phyloP scores from a whole-genome alignment of 768 basidiomycete species.

The Lyophyllum shimeji region DNA sequence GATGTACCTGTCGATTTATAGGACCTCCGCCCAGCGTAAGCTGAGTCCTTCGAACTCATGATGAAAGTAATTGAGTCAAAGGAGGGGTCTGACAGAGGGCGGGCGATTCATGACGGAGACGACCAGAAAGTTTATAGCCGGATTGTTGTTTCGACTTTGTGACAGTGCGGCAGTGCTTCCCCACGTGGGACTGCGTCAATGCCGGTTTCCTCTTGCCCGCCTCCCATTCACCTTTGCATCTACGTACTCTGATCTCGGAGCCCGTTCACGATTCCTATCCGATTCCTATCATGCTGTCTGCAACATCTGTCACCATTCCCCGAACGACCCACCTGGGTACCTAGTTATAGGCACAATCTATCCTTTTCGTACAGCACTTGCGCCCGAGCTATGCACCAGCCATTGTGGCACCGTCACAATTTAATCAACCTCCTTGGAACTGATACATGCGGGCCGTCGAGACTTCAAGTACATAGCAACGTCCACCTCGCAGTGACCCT shows the following conservation, averaged over 20 bases:
- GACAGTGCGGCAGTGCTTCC: constrained; percentile 3
- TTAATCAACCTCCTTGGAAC: neutral
- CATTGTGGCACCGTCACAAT: neutral
- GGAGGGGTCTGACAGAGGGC: neutral
- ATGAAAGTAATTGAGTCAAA: neutral
- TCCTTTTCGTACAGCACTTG: neutral
- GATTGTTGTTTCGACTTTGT: constrained; percentile 16
- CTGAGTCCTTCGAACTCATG: constrained; percentile 14
- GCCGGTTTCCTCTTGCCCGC: neutral
- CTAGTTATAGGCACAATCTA: neutral
- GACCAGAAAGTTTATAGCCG: neutral
- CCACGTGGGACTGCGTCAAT: neutral
- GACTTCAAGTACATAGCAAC: neutral
- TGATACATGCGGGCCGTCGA: neutral
- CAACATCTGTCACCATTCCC: neutral
- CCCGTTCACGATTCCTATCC: neutral
- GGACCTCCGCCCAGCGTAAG: constrained; percentile 11
- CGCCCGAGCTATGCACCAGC: neutral
- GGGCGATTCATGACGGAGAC: constrained; percentile 12
- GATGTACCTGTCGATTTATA: constrained; percentile 12
- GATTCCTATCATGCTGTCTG: neutral
- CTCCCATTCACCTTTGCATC: neutral
- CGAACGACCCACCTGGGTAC: no score
- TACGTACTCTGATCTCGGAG: constrained; percentile 1
- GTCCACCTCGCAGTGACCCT: neutral